Evolutionary conservation across 768 basidiomycete species (phyloP).

Genomic region (Amanita rimosa): DNA sequence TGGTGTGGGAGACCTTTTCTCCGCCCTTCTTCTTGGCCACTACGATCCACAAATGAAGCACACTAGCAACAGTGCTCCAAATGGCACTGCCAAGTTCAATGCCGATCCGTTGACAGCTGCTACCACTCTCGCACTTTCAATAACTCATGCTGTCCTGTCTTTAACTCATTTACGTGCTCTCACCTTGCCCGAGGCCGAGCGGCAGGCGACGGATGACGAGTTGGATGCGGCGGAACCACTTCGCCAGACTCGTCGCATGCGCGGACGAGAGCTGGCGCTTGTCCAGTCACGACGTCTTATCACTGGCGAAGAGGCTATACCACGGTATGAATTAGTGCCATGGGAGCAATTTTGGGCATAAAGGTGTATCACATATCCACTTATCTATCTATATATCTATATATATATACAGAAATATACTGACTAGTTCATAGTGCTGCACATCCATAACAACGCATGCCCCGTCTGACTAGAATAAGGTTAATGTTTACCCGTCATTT

Average conservation of each 20-base stretch:
- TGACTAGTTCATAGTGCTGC: not conserved
- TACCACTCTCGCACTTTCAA: slow-evolving; percentile 55
- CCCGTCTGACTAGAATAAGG: not conserved
- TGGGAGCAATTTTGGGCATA: slow-evolving; percentile 5
- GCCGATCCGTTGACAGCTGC: slow-evolving; percentile 44
- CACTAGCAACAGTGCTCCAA: not conserved
- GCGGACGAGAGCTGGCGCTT: slow-evolving; percentile 75
- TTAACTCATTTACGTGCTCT: slow-evolving; percentile 48
- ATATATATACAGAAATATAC: not conserved
- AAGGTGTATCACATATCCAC: not conserved
- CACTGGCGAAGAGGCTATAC: slow-evolving; percentile 22
- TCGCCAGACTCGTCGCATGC: slow-evolving; percentile 63
- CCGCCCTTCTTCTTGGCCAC: slow-evolving; percentile 80
- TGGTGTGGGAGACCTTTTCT: slow-evolving; percentile 97
- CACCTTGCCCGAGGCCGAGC: slow-evolving; percentile 48
- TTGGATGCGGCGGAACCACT: slow-evolving; percentile 53
- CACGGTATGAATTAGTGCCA: not conserved
- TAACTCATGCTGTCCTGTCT: slow-evolving; percentile 61
- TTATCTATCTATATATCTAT: not conserved
- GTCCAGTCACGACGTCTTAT: slow-evolving; percentile 70
- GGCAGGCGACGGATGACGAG: slow-evolving; percentile 66
- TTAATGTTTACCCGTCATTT: not conserved
- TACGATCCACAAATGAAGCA: slow-evolving; percentile 28
- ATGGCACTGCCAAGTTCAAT: not conserved
- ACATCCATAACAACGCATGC: not conserved